These are phyloP conservation scores for Candida qinlingensis DNA, from an alignment of 805 yeast species.

Conservation along the genomic window DNA sequence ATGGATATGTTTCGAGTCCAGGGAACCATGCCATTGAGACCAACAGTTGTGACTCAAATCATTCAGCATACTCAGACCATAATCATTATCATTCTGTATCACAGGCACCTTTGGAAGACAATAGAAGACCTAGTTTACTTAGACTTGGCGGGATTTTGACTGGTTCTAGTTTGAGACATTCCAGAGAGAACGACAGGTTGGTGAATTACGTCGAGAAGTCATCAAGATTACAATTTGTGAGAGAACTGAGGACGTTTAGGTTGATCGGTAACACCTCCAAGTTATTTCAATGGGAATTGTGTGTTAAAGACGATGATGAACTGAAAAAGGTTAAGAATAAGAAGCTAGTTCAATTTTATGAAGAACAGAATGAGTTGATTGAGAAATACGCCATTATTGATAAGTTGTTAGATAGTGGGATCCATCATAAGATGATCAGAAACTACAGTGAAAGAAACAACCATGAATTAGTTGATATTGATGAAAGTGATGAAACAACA, in stretches of 20 bases:
- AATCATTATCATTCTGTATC: too few species aligned
- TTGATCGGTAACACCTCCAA: constrained; percentile 39
- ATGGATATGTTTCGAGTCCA: background rate
- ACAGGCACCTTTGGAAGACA: background rate
- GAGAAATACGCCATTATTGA: constrained; percentile 57
- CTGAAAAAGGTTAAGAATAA: constrained; percentile 24
- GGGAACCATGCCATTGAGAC: too few species aligned
- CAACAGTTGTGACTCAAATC: background rate
- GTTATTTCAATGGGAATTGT: constrained; percentile 37
- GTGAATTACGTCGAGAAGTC: constrained; percentile 17
- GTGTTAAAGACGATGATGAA: constrained; percentile 20
- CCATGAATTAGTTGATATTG: constrained; percentile 4
- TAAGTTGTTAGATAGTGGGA: constrained; percentile 61
- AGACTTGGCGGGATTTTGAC: constrained; percentile 15
- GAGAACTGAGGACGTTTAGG: constrained; percentile 41
- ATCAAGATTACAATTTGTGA: constrained; percentile 11
- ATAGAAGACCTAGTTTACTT: constrained; percentile 17
- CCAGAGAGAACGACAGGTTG: constrained; percentile 19
- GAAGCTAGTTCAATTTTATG: constrained; percentile 40
- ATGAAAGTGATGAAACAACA: background rate
- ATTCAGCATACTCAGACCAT: background rate
- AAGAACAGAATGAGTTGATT: constrained; percentile 54
- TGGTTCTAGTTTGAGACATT: constrained; percentile 16
- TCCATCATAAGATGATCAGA: constrained; percentile 58
- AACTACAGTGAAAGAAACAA: constrained; percentile 37